Evolutionary conservation across 805 yeast species (phyloP), one percentile per base, ranked within the genome.

Genomic region (Wickerhamiella australiensis): DNA sequence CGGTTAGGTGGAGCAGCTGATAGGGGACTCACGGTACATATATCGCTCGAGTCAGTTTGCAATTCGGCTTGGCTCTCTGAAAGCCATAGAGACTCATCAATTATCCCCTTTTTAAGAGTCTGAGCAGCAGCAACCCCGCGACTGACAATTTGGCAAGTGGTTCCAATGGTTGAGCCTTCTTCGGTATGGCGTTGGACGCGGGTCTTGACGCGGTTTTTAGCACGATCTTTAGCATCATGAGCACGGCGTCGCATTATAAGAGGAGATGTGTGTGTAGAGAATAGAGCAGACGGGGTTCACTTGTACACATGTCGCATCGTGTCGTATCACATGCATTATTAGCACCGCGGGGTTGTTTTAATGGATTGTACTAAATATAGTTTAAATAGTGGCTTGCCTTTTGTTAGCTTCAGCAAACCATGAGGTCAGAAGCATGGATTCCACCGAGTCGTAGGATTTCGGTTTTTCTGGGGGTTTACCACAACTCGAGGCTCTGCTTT

Each of bases 391-490:
- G 21, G 17, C 15, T n/a, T 33, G 21, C 7, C 41, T 31, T 36
- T 35, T 46, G n/a, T 40, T 17, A 9, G 40, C 37, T 42, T 47
- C 46, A 2, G 15, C 20, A 13, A 54, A 25, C 59, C 60, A 58
- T 11, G 56, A 55, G 21, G 52, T 52, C 29, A 57, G 35, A 15
- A 59, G 53, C 26, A 59, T 53, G 42, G 54, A 52, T 48, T 59
- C 62, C 3, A 59, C 60, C 12, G 55, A 52, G 36, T 59, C 61
- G 23, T 50, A 40, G 1, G 45, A 40, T 12, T 52, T 44, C 21
- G 40, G 48, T 15, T 45, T 47, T 2, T 43, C 48, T 6, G 23
- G 13, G 33, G 20, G 11, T 17, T 43, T 25, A 18, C 33, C 36
- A 13, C 18, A 3, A 18, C 6, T 20, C 5, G 35, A 13, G 5